Conservation (phyloP, 208 protist species). For the Leishmania major region DNA sequence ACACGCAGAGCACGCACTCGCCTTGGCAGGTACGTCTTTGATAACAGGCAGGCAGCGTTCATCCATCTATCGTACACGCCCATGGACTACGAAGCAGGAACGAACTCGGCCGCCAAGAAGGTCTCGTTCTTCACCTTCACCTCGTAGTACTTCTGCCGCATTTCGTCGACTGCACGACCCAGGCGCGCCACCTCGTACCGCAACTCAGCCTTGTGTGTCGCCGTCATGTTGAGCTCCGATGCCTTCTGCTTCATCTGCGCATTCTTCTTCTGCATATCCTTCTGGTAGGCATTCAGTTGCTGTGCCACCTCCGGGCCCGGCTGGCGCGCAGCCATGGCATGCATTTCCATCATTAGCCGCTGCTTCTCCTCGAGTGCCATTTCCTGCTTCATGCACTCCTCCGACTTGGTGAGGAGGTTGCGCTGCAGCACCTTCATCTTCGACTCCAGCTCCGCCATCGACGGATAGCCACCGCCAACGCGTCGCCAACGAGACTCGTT, state of each 20-base stretch:
- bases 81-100: neutral
- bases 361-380: conserved; percentile 96
- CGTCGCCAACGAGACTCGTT: conserved; percentile 92
- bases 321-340: conserved; percentile 94
- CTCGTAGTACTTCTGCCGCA: conserved; percentile 94
- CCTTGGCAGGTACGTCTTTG: neutral
- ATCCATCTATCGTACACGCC: neutral
- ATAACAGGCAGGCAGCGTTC: neutral
- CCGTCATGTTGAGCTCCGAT: conserved; percentile 89
- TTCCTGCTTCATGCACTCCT: conserved; percentile 96
- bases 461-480: conserved; percentile 94
- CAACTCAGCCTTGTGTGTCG: conserved; percentile 84
- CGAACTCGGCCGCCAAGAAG: no score
- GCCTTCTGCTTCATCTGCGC: conserved; percentile 94
- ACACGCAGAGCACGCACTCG: neutral
- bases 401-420: conserved; percentile 97
- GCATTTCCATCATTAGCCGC: conserved; percentile 94
- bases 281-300: conserved; percentile 94
- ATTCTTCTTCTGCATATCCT: conserved; percentile 93
- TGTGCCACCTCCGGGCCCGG: conserved; percentile 95
- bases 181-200: conserved; percentile 95
- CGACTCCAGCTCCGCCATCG: conserved; percentile 92
- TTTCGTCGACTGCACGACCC: conserved; percentile 93
- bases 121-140: conserved; percentile 88
- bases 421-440: conserved; percentile 97